Evolutionary conservation across 2,329 filamentous ascomycete species (phyloP), one percentile per base, ranked within the genome.

Genomic region (Clarireedia hainanense): DNA sequence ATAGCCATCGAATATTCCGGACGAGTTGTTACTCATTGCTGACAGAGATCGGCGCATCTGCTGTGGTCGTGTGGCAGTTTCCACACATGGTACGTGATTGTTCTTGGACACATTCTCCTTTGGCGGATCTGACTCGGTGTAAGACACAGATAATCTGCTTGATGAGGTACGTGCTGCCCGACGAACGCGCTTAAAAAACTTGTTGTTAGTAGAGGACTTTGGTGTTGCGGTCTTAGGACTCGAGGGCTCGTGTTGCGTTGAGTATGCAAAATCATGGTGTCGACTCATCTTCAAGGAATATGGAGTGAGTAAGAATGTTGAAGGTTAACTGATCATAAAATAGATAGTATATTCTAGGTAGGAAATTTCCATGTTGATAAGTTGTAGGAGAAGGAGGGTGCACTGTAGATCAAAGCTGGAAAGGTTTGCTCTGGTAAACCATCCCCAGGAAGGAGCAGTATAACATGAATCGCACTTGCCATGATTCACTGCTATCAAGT

Each of bases 31-130:
- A 37, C 64, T 60, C 46, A 66, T 60, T n/a, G 52, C 53, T 12
- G 64, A 66, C n/a, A 68, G 52, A 14, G 62, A 65, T 30, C 60
- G 60, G 20, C 59, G 47, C 39, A 20, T 42, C 15, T 46, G 43
- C 30, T 49, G 43, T 9, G 43, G 34, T 54, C 24, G 50, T 34
- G 53, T 58, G 2, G 43, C 9, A 2, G 48, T 26, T 15, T 61
- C 55, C 61, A 65, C 63, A 47, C 63, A 64, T 4, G 64, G 27
- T 23, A 61, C 40, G 47, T 66, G 62, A 46, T 59, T 64, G 46
- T 65, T 63, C 20, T 64, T 62, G 3, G 61, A 63, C 9, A 15
- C 36, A 51, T 53, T 59, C 2, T 57, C 53, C 30, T 57, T 34
- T 6, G 55, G 56, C 42, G 17, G 34, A 23, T 47, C 48, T 37